Evolutionary conservation across 768 basidiomycete genomes (phyloP), one percentile per base, ranked within the genome.

Genomic region (Tremella mesenterica): DNA sequence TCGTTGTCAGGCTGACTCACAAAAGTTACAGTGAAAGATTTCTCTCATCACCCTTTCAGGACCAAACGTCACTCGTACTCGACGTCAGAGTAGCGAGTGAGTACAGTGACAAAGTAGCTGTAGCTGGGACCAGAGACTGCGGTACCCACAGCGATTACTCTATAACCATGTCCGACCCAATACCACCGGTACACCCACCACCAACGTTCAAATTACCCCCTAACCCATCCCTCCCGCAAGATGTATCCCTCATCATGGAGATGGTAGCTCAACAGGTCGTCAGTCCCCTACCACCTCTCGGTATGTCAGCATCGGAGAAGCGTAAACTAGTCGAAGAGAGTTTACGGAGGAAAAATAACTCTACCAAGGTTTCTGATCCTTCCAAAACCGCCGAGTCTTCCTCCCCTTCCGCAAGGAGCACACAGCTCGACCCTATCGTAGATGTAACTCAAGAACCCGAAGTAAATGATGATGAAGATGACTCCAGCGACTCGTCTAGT

Each of bases 231-330:
- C 59, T 72, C 26, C 70, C 70, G 1, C 65, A 67, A 50, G 70
- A 72, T 47, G 38, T 72, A 12, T 61, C 64, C 33, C 29, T 72
- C 31, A 72, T 72, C 49, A 69, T 69, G 59, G 63, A 70, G 50
- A 63, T 72, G 60, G 70, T 72, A 2, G 53, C 59, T 16, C 53
- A 48, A 13, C 52, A 64, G 44, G 63, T 62, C 8, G 66, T 65
- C 21, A 62, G 63, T 4, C 53, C 63, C 6, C 44, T 66, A 21
- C 69, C 64, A 3, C 53, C 61, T 4, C 18, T 67, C 2, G 49
- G 26, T 4, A 63, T 66, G 45, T 43, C 57, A 1, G 64, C 62
- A n/a, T 52, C 60, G 1, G 67, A 65, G 56, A 69, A 65, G 48
- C 52, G 67, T 9, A 54, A 53, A 33, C 39, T 62, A 21, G 67